phyloP scores from a whole-genome alignment of 805 yeast genomes.

The Kurtzmaniella fragi region DNA sequence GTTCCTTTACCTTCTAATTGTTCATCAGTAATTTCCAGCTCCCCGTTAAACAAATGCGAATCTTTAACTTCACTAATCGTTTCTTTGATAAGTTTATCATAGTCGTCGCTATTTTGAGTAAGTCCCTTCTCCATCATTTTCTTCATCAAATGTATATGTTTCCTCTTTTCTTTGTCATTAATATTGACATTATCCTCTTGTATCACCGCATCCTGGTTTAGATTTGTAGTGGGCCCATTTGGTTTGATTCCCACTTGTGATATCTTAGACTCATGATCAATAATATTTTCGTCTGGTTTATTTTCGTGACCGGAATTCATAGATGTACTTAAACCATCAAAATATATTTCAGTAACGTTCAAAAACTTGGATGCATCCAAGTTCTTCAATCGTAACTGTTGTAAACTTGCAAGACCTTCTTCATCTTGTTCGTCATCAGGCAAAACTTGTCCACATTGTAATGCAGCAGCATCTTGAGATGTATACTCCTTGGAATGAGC shows the following conservation, averaged over 20 bases:
- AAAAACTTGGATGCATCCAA: conserved; percentile 41
- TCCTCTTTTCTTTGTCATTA: conserved; percentile 2
- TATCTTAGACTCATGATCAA: no score
- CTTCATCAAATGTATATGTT: conserved; percentile 28
- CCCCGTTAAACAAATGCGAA: conserved; percentile 37
- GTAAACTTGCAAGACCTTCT: conserved; percentile 39
- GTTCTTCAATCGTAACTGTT: conserved; percentile 26
- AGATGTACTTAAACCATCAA: conserved; percentile 24
- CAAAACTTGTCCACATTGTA: conserved; percentile 55
- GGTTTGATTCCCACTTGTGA: not conserved
- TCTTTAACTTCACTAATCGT: conserved; percentile 25
- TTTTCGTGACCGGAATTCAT: conserved; percentile 22
- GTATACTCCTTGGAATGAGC: conserved; percentile 69
- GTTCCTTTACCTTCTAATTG: conserved; percentile 6
- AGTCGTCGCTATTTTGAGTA: conserved; percentile 24
- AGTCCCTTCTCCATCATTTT: conserved; percentile 31
- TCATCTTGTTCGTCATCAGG: conserved; percentile 55
- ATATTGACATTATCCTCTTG: conserved; percentile 1
- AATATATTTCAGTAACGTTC: conserved; percentile 31
- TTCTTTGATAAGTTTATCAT: conserved; percentile 26
- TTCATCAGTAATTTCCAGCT: conserved; percentile 21
- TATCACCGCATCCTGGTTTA: conserved; percentile 1
- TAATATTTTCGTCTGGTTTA: not conserved
- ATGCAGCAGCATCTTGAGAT: conserved; percentile 71
- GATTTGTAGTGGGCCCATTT: not conserved